Evolutionary conservation across 176 grass and related monocot genomes (phyloP), one percentile per base, ranked within the genome.

Genomic region (Cenchrus fungigraminus): DNA sequence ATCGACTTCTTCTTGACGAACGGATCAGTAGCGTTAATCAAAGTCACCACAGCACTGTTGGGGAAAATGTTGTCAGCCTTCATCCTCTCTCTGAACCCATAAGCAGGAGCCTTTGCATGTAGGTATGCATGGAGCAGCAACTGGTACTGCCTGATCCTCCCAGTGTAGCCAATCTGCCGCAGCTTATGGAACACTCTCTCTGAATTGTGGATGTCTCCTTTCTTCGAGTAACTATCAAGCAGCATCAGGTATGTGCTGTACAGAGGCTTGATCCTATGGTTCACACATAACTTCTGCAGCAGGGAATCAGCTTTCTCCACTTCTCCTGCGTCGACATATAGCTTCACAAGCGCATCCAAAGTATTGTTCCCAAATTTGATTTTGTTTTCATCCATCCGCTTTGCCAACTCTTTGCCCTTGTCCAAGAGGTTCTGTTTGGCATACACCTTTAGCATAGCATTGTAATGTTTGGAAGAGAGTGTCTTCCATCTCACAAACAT

Each of bases 31-130:
- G 84, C 72, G 2, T 76, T 47, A 82, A 97, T 72, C 79, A 92
- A 86, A 64, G 75, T 59, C 46, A 83, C 49, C 13, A 95, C 46
- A 7, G 70, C 32, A 63, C 68, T 82, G 19, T 92, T 92, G 50
- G 90, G 90, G 74, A 91, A 95, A 77, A 94, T 80, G 84, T 89
- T 89, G 84, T 97, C 94, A 79, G 91, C 92, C 68, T 94, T 94
- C 92, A 97, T 87, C 79, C 94, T 94, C 62, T 97, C 94, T 81
- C 19, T 97, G 78, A 97, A 92, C 65, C 94, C 94, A 78, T 97
- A 97, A 63, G 68, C 79, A 46, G 94, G 87, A 54, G 69, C 8
- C 85, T 94, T 91, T 45, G 91, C 83, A 57, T 90, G 79, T 62
- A 91, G 9, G 84, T 97, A 97, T 17, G 90, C 84, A 59, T 91